These are phyloP conservation scores for Iris macrosiphon DNA, from an alignment of 106 monocot species.

Conservation along the genomic window DNA sequence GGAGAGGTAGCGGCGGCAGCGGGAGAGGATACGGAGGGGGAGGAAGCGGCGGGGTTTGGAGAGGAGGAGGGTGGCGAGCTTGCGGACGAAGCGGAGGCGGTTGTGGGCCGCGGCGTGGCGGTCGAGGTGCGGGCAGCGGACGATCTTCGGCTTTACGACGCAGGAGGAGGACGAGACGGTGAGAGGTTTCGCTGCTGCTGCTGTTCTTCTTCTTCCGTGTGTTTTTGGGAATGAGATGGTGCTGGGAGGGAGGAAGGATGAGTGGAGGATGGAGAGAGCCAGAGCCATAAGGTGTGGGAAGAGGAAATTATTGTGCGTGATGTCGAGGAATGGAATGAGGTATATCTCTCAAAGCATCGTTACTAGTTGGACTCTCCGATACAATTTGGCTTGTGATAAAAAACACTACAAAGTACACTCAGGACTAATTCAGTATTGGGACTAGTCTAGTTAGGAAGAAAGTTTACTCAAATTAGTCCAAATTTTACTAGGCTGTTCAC, in stretches of 20 bases:
- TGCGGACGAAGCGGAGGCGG: constrained; percentile 80
- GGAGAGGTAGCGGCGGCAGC: constrained; percentile 69
- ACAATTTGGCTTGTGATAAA: too few relatives aligned
- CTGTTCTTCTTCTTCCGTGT: not conserved
- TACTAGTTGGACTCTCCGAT: too few relatives aligned
- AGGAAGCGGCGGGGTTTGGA: constrained; percentile 92
- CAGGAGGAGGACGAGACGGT: constrained; percentile 1
- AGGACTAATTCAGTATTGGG: too few relatives aligned
- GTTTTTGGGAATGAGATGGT: not conserved
- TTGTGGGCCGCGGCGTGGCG: constrained; percentile 53
- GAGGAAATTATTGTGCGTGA: too few relatives aligned
- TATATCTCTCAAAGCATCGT: too few relatives aligned
- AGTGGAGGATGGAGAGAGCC: not conserved
- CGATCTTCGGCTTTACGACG: constrained; percentile 27
- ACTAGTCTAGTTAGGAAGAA: too few relatives aligned
- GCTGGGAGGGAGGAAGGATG: not conserved
- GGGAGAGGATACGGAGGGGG: constrained; percentile 70
- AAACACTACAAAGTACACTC: too few relatives aligned
- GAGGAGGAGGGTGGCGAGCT: constrained; percentile 75
- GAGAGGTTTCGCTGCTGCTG: not conserved
- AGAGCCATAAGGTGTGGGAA: too few relatives aligned
- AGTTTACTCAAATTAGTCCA: too few relatives aligned
- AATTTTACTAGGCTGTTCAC: too few relatives aligned
- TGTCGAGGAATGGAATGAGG: too few relatives aligned
- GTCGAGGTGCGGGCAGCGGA: constrained; percentile 62